Percentiles rank a stretch among this genome's conserved stretches.
Conservation (phyloP, 176 grass and related monocot genomes). For the Eremochloa ophiuroides region DNA sequence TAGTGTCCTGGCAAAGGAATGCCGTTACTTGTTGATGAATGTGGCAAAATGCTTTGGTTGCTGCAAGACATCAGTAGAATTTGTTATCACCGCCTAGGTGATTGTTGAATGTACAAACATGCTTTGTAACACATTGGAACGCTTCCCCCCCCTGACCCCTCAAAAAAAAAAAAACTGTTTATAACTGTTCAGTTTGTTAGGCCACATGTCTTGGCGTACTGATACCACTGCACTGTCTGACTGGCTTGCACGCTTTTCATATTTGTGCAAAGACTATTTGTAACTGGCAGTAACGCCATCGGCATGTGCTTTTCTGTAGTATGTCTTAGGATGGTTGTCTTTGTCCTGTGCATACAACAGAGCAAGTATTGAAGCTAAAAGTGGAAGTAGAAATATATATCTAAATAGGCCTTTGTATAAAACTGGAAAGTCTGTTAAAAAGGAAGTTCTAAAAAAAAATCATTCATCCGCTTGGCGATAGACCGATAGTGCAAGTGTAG, state of each 20-base stretch:
- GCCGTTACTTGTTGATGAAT: neutral
- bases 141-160: too few species aligned
- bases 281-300: neutral
- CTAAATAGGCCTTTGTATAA: neutral
- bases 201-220: neutral
- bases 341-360: neutral
- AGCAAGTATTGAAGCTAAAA: neutral
- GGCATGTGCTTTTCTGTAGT: neutral
- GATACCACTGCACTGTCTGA: neutral
- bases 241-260: neutral
- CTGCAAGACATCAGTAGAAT: too few species aligned
- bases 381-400: neutral
- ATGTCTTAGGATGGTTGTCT: neutral
- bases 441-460: neutral
- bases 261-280: neutral
- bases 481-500: neutral
- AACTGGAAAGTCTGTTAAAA: neutral
- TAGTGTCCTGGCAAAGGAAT: neutral
- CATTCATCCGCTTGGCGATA: neutral
- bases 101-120: too few species aligned
- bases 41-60: neutral
- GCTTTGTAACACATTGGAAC: too few species aligned
- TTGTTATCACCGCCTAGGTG: too few species aligned
- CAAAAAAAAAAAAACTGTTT: too few species aligned
- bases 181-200: neutral